These are phyloP conservation scores for Neofusicoccum ribis DNA, from an alignment of 2,329 filamentous ascomycete species.

Conservation along the genomic window DNA sequence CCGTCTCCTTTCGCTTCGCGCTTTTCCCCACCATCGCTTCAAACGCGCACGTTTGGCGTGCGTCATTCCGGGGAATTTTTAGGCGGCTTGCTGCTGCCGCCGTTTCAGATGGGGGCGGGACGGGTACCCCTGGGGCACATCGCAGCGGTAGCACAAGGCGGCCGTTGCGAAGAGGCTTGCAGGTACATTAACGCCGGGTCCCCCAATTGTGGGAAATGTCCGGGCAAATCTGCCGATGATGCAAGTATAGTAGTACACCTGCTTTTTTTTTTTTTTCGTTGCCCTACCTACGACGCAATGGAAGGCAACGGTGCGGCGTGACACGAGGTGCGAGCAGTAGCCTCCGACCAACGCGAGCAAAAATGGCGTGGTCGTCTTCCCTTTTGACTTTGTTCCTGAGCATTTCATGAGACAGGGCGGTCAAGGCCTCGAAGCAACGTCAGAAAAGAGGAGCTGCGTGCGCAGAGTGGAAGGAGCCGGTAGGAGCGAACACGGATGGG, in stretches of 20 bases:
- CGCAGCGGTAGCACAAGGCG: not conserved
- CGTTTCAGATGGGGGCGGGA: constrained; percentile 1
- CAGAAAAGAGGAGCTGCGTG: not conserved
- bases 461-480: not conserved
- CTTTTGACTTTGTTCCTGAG: not conserved
- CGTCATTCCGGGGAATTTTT: constrained; percentile 11
- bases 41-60: constrained; percentile 6
- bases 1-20: too few species aligned
- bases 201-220: not conserved
- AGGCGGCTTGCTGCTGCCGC: constrained; percentile 1
- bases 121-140: constrained; percentile 1
- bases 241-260: not conserved
- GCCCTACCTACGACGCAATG: not conserved
- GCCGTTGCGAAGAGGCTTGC: constrained; percentile 13
- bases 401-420: not conserved
- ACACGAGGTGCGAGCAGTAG: not conserved
- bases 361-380: not conserved
- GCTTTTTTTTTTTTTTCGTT: too few species aligned
- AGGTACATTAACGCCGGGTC: not conserved
- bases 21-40: not conserved
- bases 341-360: not conserved
- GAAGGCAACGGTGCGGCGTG: not conserved
- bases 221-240: not conserved
- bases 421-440: not conserved
- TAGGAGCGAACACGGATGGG: not conserved